phyloP scores from a whole-genome alignment of 148 eudicot genomes.

The Fagopyrum homotropicum region DNA sequence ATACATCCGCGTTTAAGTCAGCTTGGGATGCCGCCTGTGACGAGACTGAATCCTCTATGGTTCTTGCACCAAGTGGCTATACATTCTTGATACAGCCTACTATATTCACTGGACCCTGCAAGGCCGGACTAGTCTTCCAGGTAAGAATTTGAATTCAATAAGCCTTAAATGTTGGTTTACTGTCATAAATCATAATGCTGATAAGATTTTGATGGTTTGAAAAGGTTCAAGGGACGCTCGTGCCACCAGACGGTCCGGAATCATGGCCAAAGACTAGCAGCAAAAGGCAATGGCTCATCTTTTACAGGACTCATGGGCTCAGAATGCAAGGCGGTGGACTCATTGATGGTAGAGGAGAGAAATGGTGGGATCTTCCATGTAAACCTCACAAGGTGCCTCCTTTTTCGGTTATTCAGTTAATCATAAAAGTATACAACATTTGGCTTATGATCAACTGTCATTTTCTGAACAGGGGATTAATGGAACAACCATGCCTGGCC shows the following conservation, averaged over 20 bases:
- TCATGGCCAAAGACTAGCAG: constrained; percentile 67
- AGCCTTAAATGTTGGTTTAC: not conserved
- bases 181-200: too few relatives aligned
- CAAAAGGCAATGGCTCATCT: constrained; percentile 78
- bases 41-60: constrained; percentile 26
- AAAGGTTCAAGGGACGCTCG: constrained; percentile 56
- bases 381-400: constrained; percentile 82
- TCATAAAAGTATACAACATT: not conserved
- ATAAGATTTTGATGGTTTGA: too few relatives aligned
- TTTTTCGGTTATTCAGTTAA: not conserved
- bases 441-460: not conserved
- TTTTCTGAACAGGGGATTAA: constrained; percentile 38
- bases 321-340: constrained; percentile 72
- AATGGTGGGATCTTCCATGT: constrained; percentile 96
- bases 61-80: constrained; percentile 43
- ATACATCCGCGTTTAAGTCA: constrained; percentile 61
- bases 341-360: constrained; percentile 81
- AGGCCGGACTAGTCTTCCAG: constrained; percentile 49
- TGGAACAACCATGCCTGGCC: constrained; percentile 60
- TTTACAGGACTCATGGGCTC: constrained; percentile 64
- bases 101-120: constrained; percentile 83
- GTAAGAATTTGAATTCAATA: constrained; percentile 21
- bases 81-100: constrained; percentile 67
- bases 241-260: constrained; percentile 87
- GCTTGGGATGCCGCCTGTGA: constrained; percentile 84